Base-by-base conservation (phyloP, 805 yeast species). In the Yarrowia keelungensis region DNA sequence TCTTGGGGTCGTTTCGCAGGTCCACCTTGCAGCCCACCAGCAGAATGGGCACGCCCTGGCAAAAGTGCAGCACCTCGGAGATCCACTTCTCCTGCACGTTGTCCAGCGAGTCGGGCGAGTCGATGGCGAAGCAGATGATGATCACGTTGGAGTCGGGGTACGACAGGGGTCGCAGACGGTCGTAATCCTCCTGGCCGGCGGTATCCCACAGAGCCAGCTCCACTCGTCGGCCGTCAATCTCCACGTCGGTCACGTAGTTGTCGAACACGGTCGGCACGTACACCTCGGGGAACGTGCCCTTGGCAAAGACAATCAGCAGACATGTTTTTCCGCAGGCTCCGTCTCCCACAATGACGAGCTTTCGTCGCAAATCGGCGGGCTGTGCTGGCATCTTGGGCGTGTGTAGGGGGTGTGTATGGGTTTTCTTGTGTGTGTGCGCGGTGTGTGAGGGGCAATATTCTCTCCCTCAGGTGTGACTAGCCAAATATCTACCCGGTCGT, bases 311-410 rank as follows among this genome's bases (percentile, higher is more conserved):
- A 56, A 92, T 92, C 79, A 92, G 84, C 75, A 92, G 83, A 86
- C 97, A 92, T 11, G 97, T 92, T 79, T 92, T 92, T 82, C 97
- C 97, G 84, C 97, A 92, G 70, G 97, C 97, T 87, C 97, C 97
- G 79, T 92, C 97, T 80, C 97, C 97, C 69, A 92, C 97, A 77
- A 92, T 91, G 79, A 92, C 97, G 76, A 92, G 85, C 81, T 92
- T 92, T 71, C 75, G 68, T 71, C 76, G 71, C 45, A 73, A 65
- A 67, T 74, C 76, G 49, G 75, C 74, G 51, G 74, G 75, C 68
- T 71, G 75, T 46, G 73, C 67, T 59, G 65, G 65, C 65, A 59
- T 59, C 12, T 9, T 58, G n/a, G 38, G 22, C 19, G 41, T 51
- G 58, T 35, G 42, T 36, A 11, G 35, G 11, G 36, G 11, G 26